phyloP scores from a whole-genome alignment of 331 rosid genomes.

The Malus hybrid region DNA sequence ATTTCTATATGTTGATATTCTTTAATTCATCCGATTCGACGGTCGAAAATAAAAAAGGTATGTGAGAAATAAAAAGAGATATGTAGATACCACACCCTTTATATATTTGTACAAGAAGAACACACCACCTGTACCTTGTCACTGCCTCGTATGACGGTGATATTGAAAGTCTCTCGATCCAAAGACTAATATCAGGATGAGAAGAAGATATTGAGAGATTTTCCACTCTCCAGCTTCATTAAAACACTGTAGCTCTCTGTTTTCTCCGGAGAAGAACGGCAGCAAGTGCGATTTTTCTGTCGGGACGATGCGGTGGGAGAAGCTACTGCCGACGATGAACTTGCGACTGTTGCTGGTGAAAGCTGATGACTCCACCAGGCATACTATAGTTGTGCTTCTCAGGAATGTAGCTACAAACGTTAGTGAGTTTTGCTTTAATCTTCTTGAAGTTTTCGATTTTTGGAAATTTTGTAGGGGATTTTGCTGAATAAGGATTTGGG shows the following conservation, averaged over 20 bases:
- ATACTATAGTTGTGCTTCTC: constrained; percentile 12
- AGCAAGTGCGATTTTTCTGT: constrained; percentile 23
- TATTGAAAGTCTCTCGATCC: no score
- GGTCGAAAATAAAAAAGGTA: no score
- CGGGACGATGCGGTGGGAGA: constrained; percentile 69
- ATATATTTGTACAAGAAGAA: no score
- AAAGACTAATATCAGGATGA: not conserved
- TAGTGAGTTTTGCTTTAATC: not conserved
- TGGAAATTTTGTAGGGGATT: no score
- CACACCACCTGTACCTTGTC: no score
- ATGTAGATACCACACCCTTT: no score
- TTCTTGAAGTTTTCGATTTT: not conserved
- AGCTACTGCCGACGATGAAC: constrained; percentile 55
- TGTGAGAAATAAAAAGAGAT: no score
- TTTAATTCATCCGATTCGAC: no score
- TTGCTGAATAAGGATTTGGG: no score
- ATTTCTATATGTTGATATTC: no score
- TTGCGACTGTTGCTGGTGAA: constrained; percentile 75
- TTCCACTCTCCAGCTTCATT: not conserved
- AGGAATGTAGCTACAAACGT: constrained; percentile 91
- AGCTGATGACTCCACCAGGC: constrained; percentile 92
- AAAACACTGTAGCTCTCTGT: not conserved
- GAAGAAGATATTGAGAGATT: not conserved
- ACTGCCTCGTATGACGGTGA: no score
- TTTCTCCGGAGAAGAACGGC: constrained; percentile 7